Conservation (phyloP, 169 alveolate genomes). For the Condylostoma magnum region DNA sequence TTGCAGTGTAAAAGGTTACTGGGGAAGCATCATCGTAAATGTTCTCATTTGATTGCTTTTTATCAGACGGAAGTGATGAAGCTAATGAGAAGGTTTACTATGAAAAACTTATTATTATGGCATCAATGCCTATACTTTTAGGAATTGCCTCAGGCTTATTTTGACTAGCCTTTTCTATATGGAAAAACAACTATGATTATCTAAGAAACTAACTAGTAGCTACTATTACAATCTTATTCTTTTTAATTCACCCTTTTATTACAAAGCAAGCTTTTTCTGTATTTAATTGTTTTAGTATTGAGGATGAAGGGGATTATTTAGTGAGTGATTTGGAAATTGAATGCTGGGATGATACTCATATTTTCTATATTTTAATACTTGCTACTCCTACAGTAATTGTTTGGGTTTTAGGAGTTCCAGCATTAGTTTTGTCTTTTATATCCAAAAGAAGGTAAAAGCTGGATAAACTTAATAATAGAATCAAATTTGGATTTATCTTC, state of each 20-base stretch:
- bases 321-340: slow-evolving; percentile 23
- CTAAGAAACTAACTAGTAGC: slow-evolving; percentile 18
- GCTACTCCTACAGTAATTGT: slow-evolving; percentile 41
- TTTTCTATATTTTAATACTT: slow-evolving; percentile 26
- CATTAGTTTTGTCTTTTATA: slow-evolving; percentile 27
- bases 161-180: background rate
- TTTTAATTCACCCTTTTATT: slow-evolving; percentile 53
- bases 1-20: background rate
- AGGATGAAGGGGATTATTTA: slow-evolving; percentile 19
- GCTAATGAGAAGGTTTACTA: slow-evolving; percentile 9
- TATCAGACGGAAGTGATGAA: no score
- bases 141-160: background rate
- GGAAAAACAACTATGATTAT: no score
- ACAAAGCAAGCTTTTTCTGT: slow-evolving; percentile 34
- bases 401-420: slow-evolving; percentile 59
- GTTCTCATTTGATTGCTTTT: slow-evolving; percentile 22
- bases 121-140: background rate
- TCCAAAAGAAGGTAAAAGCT: slow-evolving; percentile 24
- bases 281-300: slow-evolving; percentile 36
- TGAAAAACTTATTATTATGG: slow-evolving; percentile 1
- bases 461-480: slow-evolving; percentile 4
- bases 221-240: slow-evolving; percentile 41
- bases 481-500: slow-evolving; percentile 38
- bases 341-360: slow-evolving; percentile 46
- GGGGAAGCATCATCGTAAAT: background rate